Conservation (phyloP, 2,329 filamentous ascomycete species). For the Colletotrichum sp. region DNA sequence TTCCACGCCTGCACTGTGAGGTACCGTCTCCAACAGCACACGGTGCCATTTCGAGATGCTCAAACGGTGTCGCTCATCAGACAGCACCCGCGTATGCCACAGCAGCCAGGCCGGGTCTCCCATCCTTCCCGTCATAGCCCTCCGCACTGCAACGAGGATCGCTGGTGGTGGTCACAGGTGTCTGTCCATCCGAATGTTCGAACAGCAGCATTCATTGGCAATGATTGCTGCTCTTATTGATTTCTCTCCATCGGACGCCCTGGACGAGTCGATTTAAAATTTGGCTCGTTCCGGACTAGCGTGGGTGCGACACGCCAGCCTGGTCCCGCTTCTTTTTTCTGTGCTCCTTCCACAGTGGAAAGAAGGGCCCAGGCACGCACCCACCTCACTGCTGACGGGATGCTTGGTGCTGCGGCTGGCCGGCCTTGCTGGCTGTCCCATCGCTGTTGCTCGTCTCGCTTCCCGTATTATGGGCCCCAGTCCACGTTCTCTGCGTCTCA, state of each 20-base stretch:
- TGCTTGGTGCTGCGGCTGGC: neutral
- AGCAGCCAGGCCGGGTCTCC: neutral
- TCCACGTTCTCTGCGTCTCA: constrained; percentile 5
- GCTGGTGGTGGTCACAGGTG: neutral
- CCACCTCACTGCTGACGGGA: neutral
- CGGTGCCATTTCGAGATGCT: neutral
- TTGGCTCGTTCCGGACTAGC: neutral
- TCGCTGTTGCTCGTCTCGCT: neutral
- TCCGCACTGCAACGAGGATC: neutral
- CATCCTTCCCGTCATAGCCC: neutral
- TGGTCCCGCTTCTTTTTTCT: neutral
- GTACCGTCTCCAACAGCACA: neutral
- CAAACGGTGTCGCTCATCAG: neutral
- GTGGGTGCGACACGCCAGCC: neutral
- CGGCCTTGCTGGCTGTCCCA: neutral
- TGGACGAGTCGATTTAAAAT: neutral
- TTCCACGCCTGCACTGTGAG: neutral
- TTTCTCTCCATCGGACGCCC: neutral
- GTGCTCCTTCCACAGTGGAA: neutral
- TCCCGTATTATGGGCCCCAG: neutral
- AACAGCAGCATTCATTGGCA: constrained; percentile 1
- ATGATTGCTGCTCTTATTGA: neutral
- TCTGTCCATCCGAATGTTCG: neutral
- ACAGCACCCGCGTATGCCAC: neutral
- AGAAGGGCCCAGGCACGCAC: neutral